Evolutionary conservation across 495 filamentous ascomycete species (phyloP).

Genomic region (Hypoxylon fuscum): DNA sequence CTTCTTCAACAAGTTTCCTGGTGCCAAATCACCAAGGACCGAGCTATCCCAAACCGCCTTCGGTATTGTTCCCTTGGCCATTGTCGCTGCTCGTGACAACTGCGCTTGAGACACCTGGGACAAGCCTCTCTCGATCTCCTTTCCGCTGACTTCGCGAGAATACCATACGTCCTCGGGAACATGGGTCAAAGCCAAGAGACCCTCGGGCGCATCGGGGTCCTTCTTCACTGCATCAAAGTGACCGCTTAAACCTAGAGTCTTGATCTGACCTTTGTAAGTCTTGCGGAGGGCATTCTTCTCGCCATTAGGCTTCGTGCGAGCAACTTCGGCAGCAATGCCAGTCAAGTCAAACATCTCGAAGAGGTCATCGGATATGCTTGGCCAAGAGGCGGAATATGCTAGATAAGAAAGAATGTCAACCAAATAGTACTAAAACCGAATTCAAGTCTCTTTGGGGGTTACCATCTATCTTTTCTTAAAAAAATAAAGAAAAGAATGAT

Average conservation of each 20-base stretch:
- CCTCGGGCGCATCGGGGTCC: conserved; percentile 47
- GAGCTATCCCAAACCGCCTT: conserved; percentile 59
- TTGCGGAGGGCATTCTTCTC: conserved; percentile 66
- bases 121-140: conserved; percentile 65
- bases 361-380: conserved; percentile 58
- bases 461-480: conserved; percentile 19
- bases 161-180: conserved; percentile 67
- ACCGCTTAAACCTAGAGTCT: conserved; percentile 61
- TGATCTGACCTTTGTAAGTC: conserved; percentile 68
- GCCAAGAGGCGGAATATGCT: conserved; percentile 55
- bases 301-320: conserved; percentile 62
- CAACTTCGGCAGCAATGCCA: conserved; percentile 60
- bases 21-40: conserved; percentile 61
- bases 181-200: conserved; percentile 56
- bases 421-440: conserved; percentile 37
- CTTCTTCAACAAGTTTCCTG: conserved; percentile 43
- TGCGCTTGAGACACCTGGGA: conserved; percentile 40
- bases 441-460: conserved; percentile 25
- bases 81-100: conserved; percentile 56
- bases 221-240: conserved; percentile 62
- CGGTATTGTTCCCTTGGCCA: conserved; percentile 58
- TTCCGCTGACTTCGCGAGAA: conserved; percentile 56
- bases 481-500: conserved; percentile 11
- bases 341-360: conserved; percentile 61
- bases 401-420: conserved; percentile 60